These are phyloP conservation scores for Plasmodium ovale DNA, from an alignment of 169 alveolate species.

Conservation along the genomic window DNA sequence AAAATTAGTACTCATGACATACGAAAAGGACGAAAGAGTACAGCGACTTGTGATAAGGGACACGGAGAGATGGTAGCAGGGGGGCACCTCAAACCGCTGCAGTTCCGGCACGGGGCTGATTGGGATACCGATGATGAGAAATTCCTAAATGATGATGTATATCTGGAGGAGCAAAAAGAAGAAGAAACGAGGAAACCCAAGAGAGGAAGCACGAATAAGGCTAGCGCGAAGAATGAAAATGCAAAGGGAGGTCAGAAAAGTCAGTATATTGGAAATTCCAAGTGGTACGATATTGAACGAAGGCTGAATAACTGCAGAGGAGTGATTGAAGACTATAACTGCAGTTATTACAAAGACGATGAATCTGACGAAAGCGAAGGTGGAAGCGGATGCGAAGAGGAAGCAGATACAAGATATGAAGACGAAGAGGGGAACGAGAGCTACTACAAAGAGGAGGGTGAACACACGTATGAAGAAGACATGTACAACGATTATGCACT, in stretches of 20 bases:
- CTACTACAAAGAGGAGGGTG: not conserved
- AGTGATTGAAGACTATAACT: conserved; percentile 2
- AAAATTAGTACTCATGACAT: not conserved
- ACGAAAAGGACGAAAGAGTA: not conserved
- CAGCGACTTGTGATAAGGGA: not conserved
- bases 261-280: conserved; percentile 38
- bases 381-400: not conserved
- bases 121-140: conserved; percentile 56
- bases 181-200: not conserved
- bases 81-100: conserved; percentile 44
- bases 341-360: not conserved
- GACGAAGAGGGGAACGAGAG: not conserved
- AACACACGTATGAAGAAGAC: conserved; percentile 17
- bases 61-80: conserved; percentile 17
- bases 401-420: not conserved
- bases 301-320: conserved; percentile 52
- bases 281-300: conserved; percentile 60
- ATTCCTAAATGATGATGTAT: not conserved
- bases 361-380: not conserved
- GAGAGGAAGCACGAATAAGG: not conserved
- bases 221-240: not conserved
- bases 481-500: not conserved
- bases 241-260: not conserved
- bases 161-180: not conserved
- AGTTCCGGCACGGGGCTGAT: conserved; percentile 48